These are phyloP conservation scores for Pterocarpus santalinus DNA, from an alignment of 306 rosid genomes.

Conservation along the genomic window DNA sequence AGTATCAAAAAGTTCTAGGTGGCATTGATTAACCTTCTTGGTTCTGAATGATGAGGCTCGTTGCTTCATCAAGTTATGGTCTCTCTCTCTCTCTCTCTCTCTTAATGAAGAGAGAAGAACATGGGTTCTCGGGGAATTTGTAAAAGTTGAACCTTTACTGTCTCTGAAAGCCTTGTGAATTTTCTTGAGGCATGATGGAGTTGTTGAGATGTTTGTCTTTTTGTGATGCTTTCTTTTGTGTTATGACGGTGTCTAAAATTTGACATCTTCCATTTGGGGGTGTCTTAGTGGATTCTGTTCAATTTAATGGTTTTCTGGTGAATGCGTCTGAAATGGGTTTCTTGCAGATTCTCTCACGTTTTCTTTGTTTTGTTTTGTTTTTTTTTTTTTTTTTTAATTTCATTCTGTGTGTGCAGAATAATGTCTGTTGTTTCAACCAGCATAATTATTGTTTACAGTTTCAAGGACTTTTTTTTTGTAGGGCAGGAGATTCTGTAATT, in stretches of 20 bases:
- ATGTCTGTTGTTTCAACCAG: slow-evolving; percentile 44
- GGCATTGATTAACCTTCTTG: slow-evolving; percentile 33
- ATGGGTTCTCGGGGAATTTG: slow-evolving; percentile 38
- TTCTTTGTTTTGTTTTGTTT: slow-evolving; percentile 36
- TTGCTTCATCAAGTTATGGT: slow-evolving; percentile 22
- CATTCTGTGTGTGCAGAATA: slow-evolving; percentile 45
- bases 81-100: not conserved
- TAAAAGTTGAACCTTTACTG: slow-evolving; percentile 22
- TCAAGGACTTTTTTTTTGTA: slow-evolving; percentile 20
- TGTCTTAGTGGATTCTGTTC: slow-evolving; percentile 42
- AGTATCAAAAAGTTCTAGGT: slow-evolving; percentile 9
- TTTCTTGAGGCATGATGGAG: slow-evolving; percentile 32
- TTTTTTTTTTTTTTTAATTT: slow-evolving; percentile 44
- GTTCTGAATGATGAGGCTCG: slow-evolving; percentile 21
- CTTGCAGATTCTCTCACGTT: slow-evolving; percentile 48
- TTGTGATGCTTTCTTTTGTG: slow-evolving; percentile 35
- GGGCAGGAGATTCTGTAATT: slow-evolving; percentile 52
- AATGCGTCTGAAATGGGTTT: slow-evolving; percentile 44
- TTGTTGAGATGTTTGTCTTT: slow-evolving; percentile 26
- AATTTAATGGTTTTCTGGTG: slow-evolving; percentile 46
- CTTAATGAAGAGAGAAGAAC: slow-evolving; percentile 32
- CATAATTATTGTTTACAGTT: slow-evolving; percentile 16
- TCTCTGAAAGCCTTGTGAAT: slow-evolving; percentile 35
- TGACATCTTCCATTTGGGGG: slow-evolving; percentile 50
- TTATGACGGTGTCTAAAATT: too few relatives aligned